Base-by-base conservation (phyloP, 768 basidiomycete genomes). In the Kwoniella shandongensis region DNA sequence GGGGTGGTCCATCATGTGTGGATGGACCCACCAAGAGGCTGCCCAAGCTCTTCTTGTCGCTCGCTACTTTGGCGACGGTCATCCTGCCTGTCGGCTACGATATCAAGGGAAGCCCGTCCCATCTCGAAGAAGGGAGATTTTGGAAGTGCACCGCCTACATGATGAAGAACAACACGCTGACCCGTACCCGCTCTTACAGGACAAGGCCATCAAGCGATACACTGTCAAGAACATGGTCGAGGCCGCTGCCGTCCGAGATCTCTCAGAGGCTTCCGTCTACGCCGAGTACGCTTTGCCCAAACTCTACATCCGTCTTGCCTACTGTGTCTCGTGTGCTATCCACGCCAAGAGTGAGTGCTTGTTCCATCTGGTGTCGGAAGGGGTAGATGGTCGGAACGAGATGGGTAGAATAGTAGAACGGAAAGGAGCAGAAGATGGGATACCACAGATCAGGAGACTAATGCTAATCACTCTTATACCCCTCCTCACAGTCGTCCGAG, bases 141-240 rank as follows among this genome's bases (percentile, higher is more conserved):
- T n/a, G n/a, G 18, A 40, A 44, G 32, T 27, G 30, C 25, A 40
- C 41, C 52, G 38, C 56, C 54, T 26, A 13, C 17, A 35, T 44
- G n/a, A n/a, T n/a, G n/a, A n/a, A n/a, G n/a, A n/a, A n/a, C n/a
- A n/a, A n/a, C n/a, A 38, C 47, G 32, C 38, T 30, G 42, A 29
- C 30, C 25, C 13, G 0, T 23, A 1, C 8, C 1, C n/a, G 5
- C 3, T 44, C 36, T 35, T 30, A 30, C 55, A 98, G 84, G 94
- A 98, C 83, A 98, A 98, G 85, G 94, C 94, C 67, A 96, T 98
- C 87, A 96, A 96, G 83, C 84, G 96, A 50, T 94, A 94, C 85
- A 96, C 93, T 36, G 94, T 98, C 75, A 86, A 92, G 80, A 99
- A 99, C 86, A 98, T 98, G 90, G 92, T 99, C 57, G 94, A 98